These are phyloP conservation scores for Williopsis jadinii DNA, from an alignment of 1,139 yeast species.

Conservation along the genomic window DNA sequence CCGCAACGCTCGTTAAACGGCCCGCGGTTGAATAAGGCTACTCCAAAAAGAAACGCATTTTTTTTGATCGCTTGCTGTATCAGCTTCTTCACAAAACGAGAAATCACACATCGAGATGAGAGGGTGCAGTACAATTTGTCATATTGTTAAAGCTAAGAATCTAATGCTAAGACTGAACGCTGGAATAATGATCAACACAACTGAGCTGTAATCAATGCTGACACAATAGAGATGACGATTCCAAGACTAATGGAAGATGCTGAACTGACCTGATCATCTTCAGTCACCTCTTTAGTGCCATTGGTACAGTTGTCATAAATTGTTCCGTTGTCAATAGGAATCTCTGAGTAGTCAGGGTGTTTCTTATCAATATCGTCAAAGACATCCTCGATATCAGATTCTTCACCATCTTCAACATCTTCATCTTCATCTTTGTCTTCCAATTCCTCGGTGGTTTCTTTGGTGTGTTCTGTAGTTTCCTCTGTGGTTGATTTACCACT, in stretches of 20 bases:
- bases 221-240: conserved; percentile 2
- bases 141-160: no score
- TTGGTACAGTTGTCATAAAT: conserved; percentile 28
- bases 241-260: conserved; percentile 7
- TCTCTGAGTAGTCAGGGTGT: conserved; percentile 1
- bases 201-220: conserved; percentile 2
- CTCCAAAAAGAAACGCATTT: no score
- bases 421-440: conserved; percentile 5
- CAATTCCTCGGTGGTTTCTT: conserved; percentile 1
- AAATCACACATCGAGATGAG: no score
- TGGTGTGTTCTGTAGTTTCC: background rate
- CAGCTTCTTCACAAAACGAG: no score
- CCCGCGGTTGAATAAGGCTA: no score
- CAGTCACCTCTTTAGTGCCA: background rate
- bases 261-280: no score
- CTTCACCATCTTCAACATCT: conserved; percentile 4
- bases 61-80: no score
- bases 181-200: no score
- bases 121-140: no score
- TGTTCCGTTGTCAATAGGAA: conserved; percentile 3
- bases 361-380: conserved; percentile 6
- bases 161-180: no score
- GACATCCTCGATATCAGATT: conserved; percentile 5
- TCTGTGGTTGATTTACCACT: no score
- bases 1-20: no score